Base-by-base conservation (phyloP, 805 yeast genomes). In the Kazachstania taianensis region DNA sequence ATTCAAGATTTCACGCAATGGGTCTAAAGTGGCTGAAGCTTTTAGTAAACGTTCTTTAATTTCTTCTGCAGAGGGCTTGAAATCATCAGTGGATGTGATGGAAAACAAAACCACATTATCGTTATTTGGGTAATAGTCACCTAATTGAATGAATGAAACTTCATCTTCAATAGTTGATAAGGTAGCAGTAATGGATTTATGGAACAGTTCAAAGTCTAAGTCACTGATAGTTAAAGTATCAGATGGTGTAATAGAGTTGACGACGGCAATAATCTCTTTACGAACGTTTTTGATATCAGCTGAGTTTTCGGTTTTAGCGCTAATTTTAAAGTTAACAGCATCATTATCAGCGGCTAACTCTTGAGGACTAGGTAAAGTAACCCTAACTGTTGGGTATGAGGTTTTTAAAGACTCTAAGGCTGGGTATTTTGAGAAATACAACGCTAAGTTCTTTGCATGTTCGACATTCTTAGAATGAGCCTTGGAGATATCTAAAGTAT, bases 391-490 rank as follows among this genome's bases (percentile, higher is more conserved):
- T 34, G 63, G 64, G 41, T 62, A 49, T 13, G 55, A 62, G 2
- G 50, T 43, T 17, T 65, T 63, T 41, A 74, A 57, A n/a, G 45
- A 39, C 29, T 60, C 48, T 44, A 80, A 69, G 25, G 63, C 54
- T 22, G 70, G 39, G 39, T 73, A 63, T 41, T 70, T 65, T 37
- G 62, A 55, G 45, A 92, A 78, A 55, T 68, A 82, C 9, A 79
- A 68, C 29, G 85, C 79, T 39, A 92, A 66, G 28, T 76, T 70
- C 42, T 74, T 73, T 7, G 94, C 96, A 50, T 92, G 97, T 13
- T 64, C 56, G 36, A 73, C 53, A 52, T 83, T 74, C 44, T 81
- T 83, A 50, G 85, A 82, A 57, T 92, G 96, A 20, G 97, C 94
- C 59, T 73, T 79, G 8, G 94, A 76, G 57, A 92, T 78, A 50